Base-by-base conservation (phyloP, 2,329 filamentous ascomycete species). In the Verruconis gallopava region DNA sequence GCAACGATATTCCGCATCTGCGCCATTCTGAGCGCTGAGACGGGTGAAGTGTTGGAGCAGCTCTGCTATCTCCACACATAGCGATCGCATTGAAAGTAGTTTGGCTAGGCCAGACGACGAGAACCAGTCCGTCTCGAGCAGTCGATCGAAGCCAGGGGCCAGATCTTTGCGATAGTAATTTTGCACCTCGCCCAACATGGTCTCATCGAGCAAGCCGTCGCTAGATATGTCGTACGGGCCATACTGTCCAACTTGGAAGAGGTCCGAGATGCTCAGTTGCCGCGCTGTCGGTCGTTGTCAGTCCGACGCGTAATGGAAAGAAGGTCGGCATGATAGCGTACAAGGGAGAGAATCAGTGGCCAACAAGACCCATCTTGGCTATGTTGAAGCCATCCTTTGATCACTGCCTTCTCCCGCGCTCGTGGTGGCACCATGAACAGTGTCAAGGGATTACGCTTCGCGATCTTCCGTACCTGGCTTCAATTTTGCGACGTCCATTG, bases 51-150 rank as follows among this genome's bases (percentile, higher is more conserved):
- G 53, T 13, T 61, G 56, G 19, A 86, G 67, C 49, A 88, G 79
- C 13, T 73, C 71, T 4, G 72, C 71, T 55, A 88, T 75, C 47
- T 79, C 72, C 40, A 78, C 74, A 50, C 81, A 67, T n/a, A 85
- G 64, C 20, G 65, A 62, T 20, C 67, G 62, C 54, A 81, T 70
- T 25, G 59, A 61, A 44, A 75, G 60, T 2, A 81, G 60, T 40
- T 68, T 61, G n/a, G 56, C 57, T 42, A 71, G 63, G 42, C 69
- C 73, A 49, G 68, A 68, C 28, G 62, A 64, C 19, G 66, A 74
- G 62, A 85, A 95, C 88, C 88, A 96, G 20, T 70, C 72, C 4
- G 85, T 83, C 58, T 95, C 88, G 47, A 93, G 73, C 47, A 91
- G 79, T 38, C 73, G 72, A 58, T 84, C 79, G 37, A 91, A 72